Evolutionary conservation across 805 yeast species (phyloP), one percentile per base, ranked within the genome.

Genomic region (Monosporozyma siamensis): DNA sequence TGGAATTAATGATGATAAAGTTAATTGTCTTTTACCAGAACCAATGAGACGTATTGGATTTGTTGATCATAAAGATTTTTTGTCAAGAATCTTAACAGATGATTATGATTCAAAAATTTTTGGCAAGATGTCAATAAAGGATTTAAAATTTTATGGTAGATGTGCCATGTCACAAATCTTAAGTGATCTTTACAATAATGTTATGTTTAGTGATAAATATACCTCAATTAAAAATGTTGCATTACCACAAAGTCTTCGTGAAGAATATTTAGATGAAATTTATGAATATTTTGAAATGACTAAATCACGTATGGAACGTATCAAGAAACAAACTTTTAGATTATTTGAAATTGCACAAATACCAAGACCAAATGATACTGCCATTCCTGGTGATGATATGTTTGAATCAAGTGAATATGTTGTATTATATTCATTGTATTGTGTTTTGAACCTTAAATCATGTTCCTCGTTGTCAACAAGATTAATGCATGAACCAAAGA

Each of bases 191-290:
- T 56, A 46, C 34, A 27, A 46, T 7, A 48, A 48, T 4, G 56
- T 58, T 20, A 46, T 59, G 20, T 58, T 46, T 41, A 41, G 44
- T 37, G 56, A 53, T 25, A 51, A 47, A 23, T 59, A 46, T 39
- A 58, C 64, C 0, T 49, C 59, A 1, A 53, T 59, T 14, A 48
- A 46, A 38, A 55, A 57, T 35, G 43, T 44, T 10, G 56, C 61
- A 5, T 48, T 51, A 43, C 56, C 61, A 5, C 40, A 45, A 3
- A 34, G 38, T 14, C 26, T 54, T 11, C 48, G 50, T 39, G 39
- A 44, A 2, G 41, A 41, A 32, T 41, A 58, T 24, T 29, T 51
- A n/a, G 34, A 37, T 10, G 63, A 58, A 29, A 36, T 59, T 4
- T 46, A 51, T 14, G 47, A 48, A 3, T 44, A 49, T 26, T 26